A percentile compares a stretch with the other conserved stretches of the same genome.
phyloP scores from a whole-genome alignment of 2,329 filamentous ascomycete species.

The Fusarium verticillioides region DNA sequence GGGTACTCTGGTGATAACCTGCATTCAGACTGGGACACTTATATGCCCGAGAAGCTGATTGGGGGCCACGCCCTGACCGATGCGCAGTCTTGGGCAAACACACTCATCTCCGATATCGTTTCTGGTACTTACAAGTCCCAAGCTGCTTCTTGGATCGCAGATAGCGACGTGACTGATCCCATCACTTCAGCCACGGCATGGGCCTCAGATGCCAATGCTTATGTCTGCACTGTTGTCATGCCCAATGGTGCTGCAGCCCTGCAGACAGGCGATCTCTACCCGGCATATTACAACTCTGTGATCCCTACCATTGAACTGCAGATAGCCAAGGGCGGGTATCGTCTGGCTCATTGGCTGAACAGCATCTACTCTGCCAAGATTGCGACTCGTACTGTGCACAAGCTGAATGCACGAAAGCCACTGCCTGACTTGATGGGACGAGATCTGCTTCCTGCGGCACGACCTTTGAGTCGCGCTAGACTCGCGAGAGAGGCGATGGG shows the following conservation, averaged over 20 bases:
- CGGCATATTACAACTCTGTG: not conserved
- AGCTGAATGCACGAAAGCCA: not conserved
- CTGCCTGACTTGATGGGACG: constrained; percentile 2
- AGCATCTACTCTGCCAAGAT: constrained; percentile 3
- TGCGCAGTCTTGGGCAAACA: constrained; percentile 5
- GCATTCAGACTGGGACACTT: constrained; percentile 5
- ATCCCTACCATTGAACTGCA: constrained; percentile 8
- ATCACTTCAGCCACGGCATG: not conserved
- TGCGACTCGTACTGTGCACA: not conserved
- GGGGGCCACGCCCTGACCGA: constrained; percentile 2
- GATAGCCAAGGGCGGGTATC: constrained; percentile 3
- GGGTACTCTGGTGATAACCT: not conserved
- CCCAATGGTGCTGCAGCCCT: not conserved
- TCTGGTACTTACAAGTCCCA: not conserved
- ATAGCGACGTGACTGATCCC: not conserved
- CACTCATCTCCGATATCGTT: not conserved
- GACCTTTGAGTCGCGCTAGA: not conserved
- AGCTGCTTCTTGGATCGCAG: constrained; percentile 1
- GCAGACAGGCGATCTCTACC: constrained; percentile 2
- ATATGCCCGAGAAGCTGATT: constrained; percentile 6
- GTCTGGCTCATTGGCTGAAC: constrained; percentile 4
- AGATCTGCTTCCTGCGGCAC: not conserved
- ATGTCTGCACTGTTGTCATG: constrained; percentile 4
- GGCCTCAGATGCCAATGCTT: constrained; percentile 1
- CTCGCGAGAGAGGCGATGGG: not conserved